These are phyloP conservation scores for Trypanosoma mega DNA, from an alignment of 208 protist species.

Conservation along the genomic window DNA sequence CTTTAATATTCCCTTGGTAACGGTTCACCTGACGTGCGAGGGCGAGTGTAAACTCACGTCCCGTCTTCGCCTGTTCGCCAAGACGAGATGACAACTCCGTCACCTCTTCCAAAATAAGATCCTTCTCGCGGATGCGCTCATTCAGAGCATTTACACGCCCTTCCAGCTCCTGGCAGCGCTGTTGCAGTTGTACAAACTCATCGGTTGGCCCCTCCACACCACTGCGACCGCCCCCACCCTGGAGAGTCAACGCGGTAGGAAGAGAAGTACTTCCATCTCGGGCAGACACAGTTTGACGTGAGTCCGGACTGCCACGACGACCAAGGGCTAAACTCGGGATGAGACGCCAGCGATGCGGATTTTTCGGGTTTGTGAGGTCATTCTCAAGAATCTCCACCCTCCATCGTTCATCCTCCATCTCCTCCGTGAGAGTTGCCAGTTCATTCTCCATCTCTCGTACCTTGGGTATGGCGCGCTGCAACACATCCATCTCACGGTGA, in stretches of 20 bases:
- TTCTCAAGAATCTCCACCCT: constrained; percentile 74
- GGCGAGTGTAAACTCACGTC: constrained; percentile 89
- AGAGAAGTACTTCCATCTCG: background rate
- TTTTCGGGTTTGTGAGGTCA: constrained; percentile 84
- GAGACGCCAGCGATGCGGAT: constrained; percentile 78
- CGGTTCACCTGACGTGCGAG: constrained; percentile 93
- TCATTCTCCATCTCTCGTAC: constrained; percentile 86
- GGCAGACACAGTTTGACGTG: background rate
- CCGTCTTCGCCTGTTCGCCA: constrained; percentile 76
- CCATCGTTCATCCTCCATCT: constrained; percentile 88
- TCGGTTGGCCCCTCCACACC: constrained; percentile 48
- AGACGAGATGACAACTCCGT: constrained; percentile 88
- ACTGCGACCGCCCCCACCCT: background rate
- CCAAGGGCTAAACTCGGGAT: no score
- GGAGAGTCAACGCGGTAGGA: background rate
- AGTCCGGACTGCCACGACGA: constrained; percentile 10
- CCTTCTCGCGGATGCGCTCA: constrained; percentile 95
- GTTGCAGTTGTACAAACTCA: constrained; percentile 83
- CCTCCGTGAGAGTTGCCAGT: constrained; percentile 55
- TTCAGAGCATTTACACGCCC: constrained; percentile 88
- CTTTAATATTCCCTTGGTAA: constrained; percentile 87
- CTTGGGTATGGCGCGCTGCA: constrained; percentile 71
- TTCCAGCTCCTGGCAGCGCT: constrained; percentile 91
- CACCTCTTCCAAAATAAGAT: constrained; percentile 95
- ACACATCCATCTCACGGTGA: constrained; percentile 76